Evolutionary conservation across 495 filamentous ascomycete genomes (phyloP).

Genomic region (Podospora didyma): DNA sequence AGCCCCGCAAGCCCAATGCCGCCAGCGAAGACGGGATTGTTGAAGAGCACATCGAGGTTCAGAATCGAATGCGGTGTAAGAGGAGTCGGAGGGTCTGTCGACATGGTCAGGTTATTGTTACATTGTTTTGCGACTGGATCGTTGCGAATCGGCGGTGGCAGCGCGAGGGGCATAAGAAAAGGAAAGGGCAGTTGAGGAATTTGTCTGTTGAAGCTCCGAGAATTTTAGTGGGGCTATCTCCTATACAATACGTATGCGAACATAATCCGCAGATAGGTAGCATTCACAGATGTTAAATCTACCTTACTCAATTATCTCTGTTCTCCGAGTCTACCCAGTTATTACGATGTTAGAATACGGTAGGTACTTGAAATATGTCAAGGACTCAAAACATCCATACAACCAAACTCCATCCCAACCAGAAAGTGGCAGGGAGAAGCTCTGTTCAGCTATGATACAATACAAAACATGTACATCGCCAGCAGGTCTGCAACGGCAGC

Average conservation of each 20-base stretch:
- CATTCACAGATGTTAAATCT: too few relatives aligned
- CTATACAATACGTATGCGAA: too few relatives aligned
- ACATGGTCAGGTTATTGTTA: slow-evolving; percentile 3
- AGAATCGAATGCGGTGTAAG: slow-evolving; percentile 25
- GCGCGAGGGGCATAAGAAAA: background rate
- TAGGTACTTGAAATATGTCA: too few relatives aligned
- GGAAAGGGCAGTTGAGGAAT: background rate
- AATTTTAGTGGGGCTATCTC: slow-evolving; percentile 24
- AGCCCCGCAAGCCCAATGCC: slow-evolving; percentile 83
- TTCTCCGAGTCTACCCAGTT: too few relatives aligned
- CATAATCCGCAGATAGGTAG: too few relatives aligned
- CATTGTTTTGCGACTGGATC: slow-evolving; percentile 10
- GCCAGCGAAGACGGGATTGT: slow-evolving; percentile 56
- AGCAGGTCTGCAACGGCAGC: background rate
- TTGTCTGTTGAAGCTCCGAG: slow-evolving; percentile 10
- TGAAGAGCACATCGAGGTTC: slow-evolving; percentile 48
- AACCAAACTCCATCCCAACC: too few relatives aligned
- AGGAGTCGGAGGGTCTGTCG: slow-evolving; percentile 3
- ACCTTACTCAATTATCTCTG: too few relatives aligned
- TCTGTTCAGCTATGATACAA: slow-evolving; percentile 8
- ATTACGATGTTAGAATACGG: too few relatives aligned
- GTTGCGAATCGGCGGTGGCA: background rate
- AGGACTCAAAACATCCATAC: too few relatives aligned
- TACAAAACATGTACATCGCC: slow-evolving; percentile 21
- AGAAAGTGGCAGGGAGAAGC: too few relatives aligned